Evolutionary conservation across 192 early-diverging fungal genomes (phyloP), one percentile per base, ranked within the genome.

Genomic region (Entomortierella lignicola): DNA sequence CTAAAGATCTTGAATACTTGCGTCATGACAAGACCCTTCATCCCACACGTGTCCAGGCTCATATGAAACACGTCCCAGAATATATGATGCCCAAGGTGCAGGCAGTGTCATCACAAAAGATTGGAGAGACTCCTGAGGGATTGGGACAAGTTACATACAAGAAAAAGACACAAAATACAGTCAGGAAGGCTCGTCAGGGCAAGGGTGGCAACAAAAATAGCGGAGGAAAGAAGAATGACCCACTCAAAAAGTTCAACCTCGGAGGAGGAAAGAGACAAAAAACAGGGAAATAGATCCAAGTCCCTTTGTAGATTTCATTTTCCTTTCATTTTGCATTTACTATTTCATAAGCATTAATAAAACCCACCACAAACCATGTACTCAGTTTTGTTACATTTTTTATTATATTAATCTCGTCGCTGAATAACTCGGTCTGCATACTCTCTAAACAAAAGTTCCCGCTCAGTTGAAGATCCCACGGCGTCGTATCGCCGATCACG

Each of bases 1-100:
- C 98, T 32, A 89, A 89, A 32, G 98, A 99, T 84, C 75, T 98
- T 52, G 91, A 94, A 34, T 94, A 93, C 37, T 75, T 99, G 63
- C 92, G 94, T 11, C 97, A 97, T 82, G 98, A 99, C 81, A 89
- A 91, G 73, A 89, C 92, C 7, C 80, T 98, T 18, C 95, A 96
- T 48, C 94, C 93, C 12, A 88, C 91, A 1, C 83, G 91, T 51
- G 89, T 97, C 4, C 93, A 93, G 77, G 83, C 86, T 18, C 97
- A 99, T 67, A 89, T 99, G 90, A 95, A 94, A 84, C 92, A 97
- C 69, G 89, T 98, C 17, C 98, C 98, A 11, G 86, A 91, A 42
- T 99, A 99, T 82, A 82, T 99, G 77, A 89, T 95, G 82, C 97
- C 97, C 42, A 94, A 92, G 61, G 90, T 92, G 56, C 75, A 79